These are phyloP conservation scores for Dendrobium officinale DNA, from an alignment of 106 monocot species.

Conservation along the genomic window DNA sequence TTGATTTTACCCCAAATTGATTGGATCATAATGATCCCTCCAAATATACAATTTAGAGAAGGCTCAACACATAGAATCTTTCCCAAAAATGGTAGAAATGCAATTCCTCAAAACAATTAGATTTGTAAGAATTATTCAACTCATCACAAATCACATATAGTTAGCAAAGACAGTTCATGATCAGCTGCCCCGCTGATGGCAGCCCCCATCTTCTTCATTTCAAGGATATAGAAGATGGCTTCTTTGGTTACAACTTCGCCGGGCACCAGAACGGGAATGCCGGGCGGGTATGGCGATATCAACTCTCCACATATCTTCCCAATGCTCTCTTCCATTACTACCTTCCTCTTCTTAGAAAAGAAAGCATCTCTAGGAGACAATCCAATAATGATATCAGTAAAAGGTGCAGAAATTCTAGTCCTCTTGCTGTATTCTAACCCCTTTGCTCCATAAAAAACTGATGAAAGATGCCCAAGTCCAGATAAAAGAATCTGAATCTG, in stretches of 20 bases:
- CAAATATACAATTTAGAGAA: too few species aligned
- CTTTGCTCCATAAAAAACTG: conserved; percentile 12
- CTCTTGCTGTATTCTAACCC: not conserved
- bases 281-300: conserved; percentile 58
- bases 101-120: too few species aligned
- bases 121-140: not conserved
- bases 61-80: too few species aligned
- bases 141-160: conserved; percentile 34
- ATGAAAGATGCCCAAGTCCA: conserved; percentile 36
- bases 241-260: conserved; percentile 50
- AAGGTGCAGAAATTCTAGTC: conserved; percentile 12
- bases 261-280: conserved; percentile 61
- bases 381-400: conserved; percentile 16
- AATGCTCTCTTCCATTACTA: conserved; percentile 23
- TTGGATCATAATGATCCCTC: too few species aligned
- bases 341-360: conserved; percentile 50
- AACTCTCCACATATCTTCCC: conserved; percentile 54
- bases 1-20: too few species aligned
- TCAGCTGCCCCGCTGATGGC: conserved; percentile 57
- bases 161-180: conserved; percentile 34
- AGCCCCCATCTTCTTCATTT: conserved; percentile 37
- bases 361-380: conserved; percentile 60
- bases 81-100: too few species aligned
- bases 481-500: conserved; percentile 48
- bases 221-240: conserved; percentile 32